These are phyloP conservation scores for Sideroxylon spinosum DNA, from an alignment of 179 eudicot genomes.

Conservation along the genomic window DNA sequence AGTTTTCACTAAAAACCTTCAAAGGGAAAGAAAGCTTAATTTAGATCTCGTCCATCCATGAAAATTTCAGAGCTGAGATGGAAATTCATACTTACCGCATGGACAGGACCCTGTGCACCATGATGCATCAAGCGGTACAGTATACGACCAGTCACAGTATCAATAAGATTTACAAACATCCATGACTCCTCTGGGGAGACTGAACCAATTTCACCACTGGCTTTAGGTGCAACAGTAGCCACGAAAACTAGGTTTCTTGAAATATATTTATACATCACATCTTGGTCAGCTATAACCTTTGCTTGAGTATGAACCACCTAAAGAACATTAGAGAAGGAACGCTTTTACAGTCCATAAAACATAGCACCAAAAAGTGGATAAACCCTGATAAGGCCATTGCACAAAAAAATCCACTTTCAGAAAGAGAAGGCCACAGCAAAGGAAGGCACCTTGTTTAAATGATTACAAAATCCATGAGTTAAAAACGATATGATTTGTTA, in stretches of 20 bases:
- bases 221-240: slow-evolving; percentile 91
- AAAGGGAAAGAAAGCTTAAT: slow-evolving; percentile 14
- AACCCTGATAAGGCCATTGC: neutral
- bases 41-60: neutral
- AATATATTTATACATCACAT: slow-evolving; percentile 87
- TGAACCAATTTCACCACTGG: slow-evolving; percentile 75
- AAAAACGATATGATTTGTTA: neutral
- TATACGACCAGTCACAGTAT: slow-evolving; percentile 92
- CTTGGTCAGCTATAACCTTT: slow-evolving; percentile 74
- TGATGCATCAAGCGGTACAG: slow-evolving; percentile 90
- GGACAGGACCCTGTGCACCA: slow-evolving; percentile 96
- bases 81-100: slow-evolving; percentile 65
- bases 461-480: neutral
- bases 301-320: slow-evolving; percentile 99
- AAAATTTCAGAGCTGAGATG: neutral
- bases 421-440: neutral
- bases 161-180: slow-evolving; percentile 80
- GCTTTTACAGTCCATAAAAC: neutral
- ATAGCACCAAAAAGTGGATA: neutral
- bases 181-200: slow-evolving; percentile 89
- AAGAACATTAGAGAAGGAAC: slow-evolving; percentile 15
- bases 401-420: neutral
- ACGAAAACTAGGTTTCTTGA: slow-evolving; percentile 83
- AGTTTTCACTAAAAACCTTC: slow-evolving; percentile 97
- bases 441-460: neutral